A percentile compares a stretch with the other conserved stretches of the same genome.
Evolutionary conservation across 495 filamentous ascomycete genomes (phyloP).

Genomic region (Astrothelium macrocarpum): DNA sequence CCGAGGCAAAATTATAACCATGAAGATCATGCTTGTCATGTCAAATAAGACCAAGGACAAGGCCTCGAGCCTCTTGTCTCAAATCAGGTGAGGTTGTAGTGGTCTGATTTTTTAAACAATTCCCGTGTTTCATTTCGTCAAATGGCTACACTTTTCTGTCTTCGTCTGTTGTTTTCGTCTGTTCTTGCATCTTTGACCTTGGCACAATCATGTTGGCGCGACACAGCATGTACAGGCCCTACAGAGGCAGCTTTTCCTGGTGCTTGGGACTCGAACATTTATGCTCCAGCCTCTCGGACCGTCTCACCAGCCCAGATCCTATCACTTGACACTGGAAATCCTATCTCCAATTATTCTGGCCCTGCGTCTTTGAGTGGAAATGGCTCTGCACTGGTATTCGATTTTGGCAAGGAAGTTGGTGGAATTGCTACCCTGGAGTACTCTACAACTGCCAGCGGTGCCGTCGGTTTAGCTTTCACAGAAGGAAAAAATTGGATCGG

Average conservation of each 20-base stretch:
- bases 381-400: conserved; percentile 35
- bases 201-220: conserved; percentile 42
- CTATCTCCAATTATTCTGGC: conserved; percentile 26
- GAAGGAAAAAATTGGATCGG: conserved; percentile 57
- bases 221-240: conserved; percentile 47
- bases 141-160: background rate
- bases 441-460: conserved; percentile 29
- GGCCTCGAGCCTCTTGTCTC: background rate
- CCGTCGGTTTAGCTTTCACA: conserved; percentile 51
- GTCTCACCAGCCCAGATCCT: conserved; percentile 42
- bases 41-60: conserved; percentile 1
- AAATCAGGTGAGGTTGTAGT: background rate
- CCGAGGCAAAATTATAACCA: background rate
- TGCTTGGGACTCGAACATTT: conserved; percentile 52
- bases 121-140: background rate
- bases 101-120: background rate
- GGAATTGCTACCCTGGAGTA: conserved; percentile 32
- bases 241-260: conserved; percentile 45
- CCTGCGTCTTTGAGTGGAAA: conserved; percentile 18
- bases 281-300: conserved; percentile 45
- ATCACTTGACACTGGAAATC: conserved; percentile 29
- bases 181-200: background rate
- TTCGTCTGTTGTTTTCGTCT: background rate
- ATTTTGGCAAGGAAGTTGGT: conserved; percentile 38
- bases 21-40: background rate